These are phyloP conservation scores for Poa pratensis DNA, from an alignment of 176 grass and related monocot species.

Conservation along the genomic window DNA sequence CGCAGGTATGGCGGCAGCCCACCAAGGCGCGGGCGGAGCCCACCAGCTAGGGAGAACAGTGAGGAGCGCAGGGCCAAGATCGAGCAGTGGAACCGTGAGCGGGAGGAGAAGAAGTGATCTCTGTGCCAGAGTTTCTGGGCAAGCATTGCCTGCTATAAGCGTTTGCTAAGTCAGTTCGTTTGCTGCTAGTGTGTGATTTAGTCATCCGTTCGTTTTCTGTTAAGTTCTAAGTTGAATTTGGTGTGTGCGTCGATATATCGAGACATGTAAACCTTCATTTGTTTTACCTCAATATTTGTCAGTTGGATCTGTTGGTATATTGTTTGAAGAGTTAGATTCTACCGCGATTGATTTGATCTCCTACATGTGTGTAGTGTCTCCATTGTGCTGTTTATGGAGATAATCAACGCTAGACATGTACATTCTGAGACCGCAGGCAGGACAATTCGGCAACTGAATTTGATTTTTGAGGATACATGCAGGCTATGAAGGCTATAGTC, in stretches of 20 bases:
- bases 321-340: background rate
- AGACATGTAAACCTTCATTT: slow-evolving; percentile 30
- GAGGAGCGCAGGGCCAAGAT: slow-evolving; percentile 77
- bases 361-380: too few species aligned
- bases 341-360: background rate
- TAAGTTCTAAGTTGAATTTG: slow-evolving; percentile 14
- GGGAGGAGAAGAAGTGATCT: slow-evolving; percentile 55
- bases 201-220: background rate
- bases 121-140: background rate
- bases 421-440: too few species aligned
- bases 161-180: background rate
- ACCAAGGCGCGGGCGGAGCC: slow-evolving; percentile 54
- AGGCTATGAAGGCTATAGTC: too few species aligned
- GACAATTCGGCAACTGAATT: too few species aligned
- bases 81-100: slow-evolving; percentile 77
- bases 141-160: background rate
- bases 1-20: slow-evolving; percentile 62
- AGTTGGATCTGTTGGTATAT: background rate
- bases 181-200: background rate
- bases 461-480: too few species aligned
- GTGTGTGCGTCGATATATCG: background rate
- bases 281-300: slow-evolving; percentile 16
- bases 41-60: slow-evolving; percentile 64
- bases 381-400: too few species aligned
- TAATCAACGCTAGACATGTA: too few species aligned